Base-by-base conservation (phyloP, 1,284 basidiomycete genomes). In the Schizophyllum amplum region DNA sequence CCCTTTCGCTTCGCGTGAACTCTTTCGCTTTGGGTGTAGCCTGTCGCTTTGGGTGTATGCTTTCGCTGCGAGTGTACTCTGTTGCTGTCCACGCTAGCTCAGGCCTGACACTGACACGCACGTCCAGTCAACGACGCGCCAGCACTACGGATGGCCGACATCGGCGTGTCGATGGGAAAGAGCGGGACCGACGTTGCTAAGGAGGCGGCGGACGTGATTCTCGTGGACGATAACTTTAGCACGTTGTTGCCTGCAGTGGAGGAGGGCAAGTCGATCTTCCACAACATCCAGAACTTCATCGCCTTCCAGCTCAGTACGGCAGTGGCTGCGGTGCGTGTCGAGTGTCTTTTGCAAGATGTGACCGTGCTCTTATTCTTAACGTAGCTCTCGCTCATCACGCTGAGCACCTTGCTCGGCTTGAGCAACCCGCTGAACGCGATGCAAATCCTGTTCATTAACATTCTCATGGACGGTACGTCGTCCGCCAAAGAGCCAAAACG, bases 391-490 rank as follows among this genome's bases (percentile, higher is more conserved):
- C 78, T 98, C 61, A 98, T 99, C 71, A 95, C 94, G 4, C 78
- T 98, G 54, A 94, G 90, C 66, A 98, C 95, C 13, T 79, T 94
- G 67, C 83, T 98, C 63, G 84, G 90, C 17, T 76, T 98, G 53
- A 87, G 86, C 64, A 94, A 96, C 67, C 96, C 95, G 15, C 79
- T 99, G 62, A 99, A 99, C 68, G 88, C 96, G 2, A 98, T 98
- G 94, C 95, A 98, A 71, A 98, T 99, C 65, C 76, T 99, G 23
- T 98, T 98, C 71, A 98, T 98, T 70, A 98, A 98, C 72, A 98
- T 98, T 67, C 82, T 98, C 54, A 98, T 98, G 95, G 95, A 98
- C 66, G 96, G 94, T 86, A 59, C 53, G 85, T 63, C 54, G 57
- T 42, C 11, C 33, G 17, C 23, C 60, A 59, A n/a, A 51, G 15